phyloP scores from a whole-genome alignment of 1,284 basidiomycete species.

The Cystobasidium sp. region DNA sequence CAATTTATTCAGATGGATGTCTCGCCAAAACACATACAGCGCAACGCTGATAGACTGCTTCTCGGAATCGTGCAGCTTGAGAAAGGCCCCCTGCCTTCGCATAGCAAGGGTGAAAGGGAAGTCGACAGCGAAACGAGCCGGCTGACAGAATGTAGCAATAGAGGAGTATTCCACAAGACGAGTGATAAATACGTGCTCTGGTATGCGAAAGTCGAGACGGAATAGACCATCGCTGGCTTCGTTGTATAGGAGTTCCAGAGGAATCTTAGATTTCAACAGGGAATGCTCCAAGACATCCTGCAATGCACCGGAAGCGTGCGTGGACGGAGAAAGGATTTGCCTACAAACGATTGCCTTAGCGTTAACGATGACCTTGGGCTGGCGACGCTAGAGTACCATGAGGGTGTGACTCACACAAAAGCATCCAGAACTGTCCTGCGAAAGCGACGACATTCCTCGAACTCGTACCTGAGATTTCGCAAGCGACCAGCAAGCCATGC shows the following conservation, averaged over 20 bases:
- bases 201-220: background rate
- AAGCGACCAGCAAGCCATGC: constrained; percentile 15
- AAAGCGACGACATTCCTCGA: background rate
- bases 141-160: background rate
- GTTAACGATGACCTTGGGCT: background rate
- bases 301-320: background rate
- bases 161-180: constrained; percentile 1
- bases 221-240: background rate
- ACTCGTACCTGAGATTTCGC: background rate
- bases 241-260: background rate
- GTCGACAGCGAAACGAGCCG: background rate
- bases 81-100: no score
- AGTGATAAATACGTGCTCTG: background rate
- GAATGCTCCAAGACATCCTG: background rate
- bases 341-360: background rate
- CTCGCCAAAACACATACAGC: no score
- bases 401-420: background rate
- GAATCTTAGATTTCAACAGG: background rate
- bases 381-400: background rate
- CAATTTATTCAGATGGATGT: no score
- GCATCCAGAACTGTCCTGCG: background rate
- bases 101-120: background rate
- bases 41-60: no score
- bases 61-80: no score
- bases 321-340: background rate